A percentile compares a stretch with the other conserved stretches of the same genome.
phyloP scores from a whole-genome alignment of 2,329 filamentous ascomycete genomes.

The Elsinoe batatas region DNA sequence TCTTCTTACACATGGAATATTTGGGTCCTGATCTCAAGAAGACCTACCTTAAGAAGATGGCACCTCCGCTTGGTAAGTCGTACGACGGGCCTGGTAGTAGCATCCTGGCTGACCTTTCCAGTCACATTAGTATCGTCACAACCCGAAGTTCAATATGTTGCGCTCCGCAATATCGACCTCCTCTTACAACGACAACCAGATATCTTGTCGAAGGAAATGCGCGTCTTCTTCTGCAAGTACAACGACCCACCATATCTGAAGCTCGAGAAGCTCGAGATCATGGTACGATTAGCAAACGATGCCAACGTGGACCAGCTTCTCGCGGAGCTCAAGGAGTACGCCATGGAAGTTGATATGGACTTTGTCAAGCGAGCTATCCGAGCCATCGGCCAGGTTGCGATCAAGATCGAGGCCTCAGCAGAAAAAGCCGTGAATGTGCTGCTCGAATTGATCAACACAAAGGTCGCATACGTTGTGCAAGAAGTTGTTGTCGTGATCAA shows the following conservation, averaged over 20 bases:
- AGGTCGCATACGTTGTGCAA: slow-evolving; percentile 98
- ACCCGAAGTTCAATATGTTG: slow-evolving; percentile 96
- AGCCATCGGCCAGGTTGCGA: slow-evolving; percentile 94
- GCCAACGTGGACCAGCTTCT: slow-evolving; percentile 91
- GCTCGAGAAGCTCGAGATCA: slow-evolving; percentile 94
- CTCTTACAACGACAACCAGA: slow-evolving; percentile 92
- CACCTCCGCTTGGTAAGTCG: slow-evolving; percentile 70
- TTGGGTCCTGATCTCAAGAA: slow-evolving; percentile 68
- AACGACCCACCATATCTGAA: slow-evolving; percentile 98
- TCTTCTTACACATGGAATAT: slow-evolving; percentile 90
- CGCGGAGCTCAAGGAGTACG: slow-evolving; percentile 93
- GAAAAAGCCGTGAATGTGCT: slow-evolving; percentile 93
- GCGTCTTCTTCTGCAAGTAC: slow-evolving; percentile 99
- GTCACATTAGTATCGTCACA: slow-evolving; percentile 93
- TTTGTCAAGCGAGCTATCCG: slow-evolving; percentile 90
- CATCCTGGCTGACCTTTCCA: slow-evolving; percentile 29
- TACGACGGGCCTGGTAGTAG: slow-evolving; percentile 14
- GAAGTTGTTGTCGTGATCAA: slow-evolving; percentile 99
- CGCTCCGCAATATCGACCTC: slow-evolving; percentile 89
- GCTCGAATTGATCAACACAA: slow-evolving; percentile 88
- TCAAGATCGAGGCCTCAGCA: slow-evolving; percentile 92
- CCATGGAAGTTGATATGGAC: slow-evolving; percentile 97
- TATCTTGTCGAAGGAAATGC: slow-evolving; percentile 91
- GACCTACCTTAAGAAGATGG: slow-evolving; percentile 97
- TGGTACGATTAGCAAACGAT: slow-evolving; percentile 98